Evolutionary conservation across 1,139 yeast species (phyloP), one percentile per base, ranked within the genome.

Genomic region (Saccharomyces hybrid): DNA sequence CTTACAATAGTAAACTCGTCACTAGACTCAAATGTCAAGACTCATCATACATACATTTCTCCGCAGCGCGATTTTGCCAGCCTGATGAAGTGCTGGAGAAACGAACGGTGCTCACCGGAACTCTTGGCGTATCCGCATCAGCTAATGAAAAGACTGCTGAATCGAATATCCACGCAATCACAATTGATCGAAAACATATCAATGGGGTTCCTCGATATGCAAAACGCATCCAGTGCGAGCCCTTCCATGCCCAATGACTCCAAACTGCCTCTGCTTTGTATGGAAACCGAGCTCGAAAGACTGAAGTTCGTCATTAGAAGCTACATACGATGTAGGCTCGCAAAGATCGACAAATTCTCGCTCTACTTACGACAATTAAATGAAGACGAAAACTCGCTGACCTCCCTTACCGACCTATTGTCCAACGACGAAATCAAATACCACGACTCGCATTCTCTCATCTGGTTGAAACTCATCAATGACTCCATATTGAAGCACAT

Each of bases 251-350:
- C 50, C 9, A 38, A 52, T 21, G 93, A 87, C 63, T 85, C 86
- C 68, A 91, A 91, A 68, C 73, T 93, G 55, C 86, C 86, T 57
- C 74, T 91, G 48, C 81, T 93, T 76, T 80, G 95, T 19, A 84
- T 91, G 59, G 99, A 93, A 67, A 86, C 96, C 3, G 99, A 93
- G 64, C 78, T 93, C 28, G 99, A 93, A 65, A 74, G 99, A 56
- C 80, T 89, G 51, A 89, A 86, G 64, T 93, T 85, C 67, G 72
- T 93, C 48, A 76, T 91, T 19, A 75, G 98, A 54, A 79, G 90
- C 27, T 91, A 89, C 67, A 75, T 91, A 42, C 78, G 99, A 57
- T 79, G 93, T 2, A 75, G 99, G 55, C 72, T 95, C 50, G 71
- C 78, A 49, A 88, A 87, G 66, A 78, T 91, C 48, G 96, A 90